Evolutionary conservation across 768 basidiomycete species (phyloP), one percentile per base, ranked within the genome.

Genomic region (Inosperma sp.): DNA sequence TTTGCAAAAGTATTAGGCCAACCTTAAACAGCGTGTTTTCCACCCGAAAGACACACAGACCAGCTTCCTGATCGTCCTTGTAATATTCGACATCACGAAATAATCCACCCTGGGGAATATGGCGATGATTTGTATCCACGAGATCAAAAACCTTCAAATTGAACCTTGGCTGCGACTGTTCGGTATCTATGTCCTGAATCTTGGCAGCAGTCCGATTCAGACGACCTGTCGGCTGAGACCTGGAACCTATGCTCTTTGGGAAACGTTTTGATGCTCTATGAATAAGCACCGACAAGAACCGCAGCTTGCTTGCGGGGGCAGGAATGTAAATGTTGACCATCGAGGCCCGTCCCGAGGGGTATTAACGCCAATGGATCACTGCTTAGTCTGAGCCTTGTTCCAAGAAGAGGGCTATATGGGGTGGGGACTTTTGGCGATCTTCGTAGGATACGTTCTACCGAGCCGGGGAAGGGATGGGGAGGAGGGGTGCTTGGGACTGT

Each of bases 21-120:
- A 85, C 84, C 65, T 79, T 84, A 67, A 86, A 86, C 48, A 86
- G 59, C 6, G 76, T 80, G 57, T 78, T 74, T 59, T 80, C 79
- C 12, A 82, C 79, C 44, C 72, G 72, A 54, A 86, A 73, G n/a
- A 82, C 67, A 58, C 77, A 79, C 56, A 80, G 79, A n/a, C 78
- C 81, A 23, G 75, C 73, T 27, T 68, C 65, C 5, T 56, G 58
- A 14, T 66, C 68, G 22, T 62, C 59, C 43, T 64, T 59, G 55
- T 68, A 72, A 48, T 68, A 72, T 30, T 68, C 63, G 29, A 57
- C 42, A 56, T 74, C 70, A 39, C 54, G 65, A n/a, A 55, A 55
- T 36, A 65, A 52, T 27, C 45, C 48, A 58, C 57, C 45, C 41
- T 54, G 55, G 17, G 61, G 56, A 14, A 45, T 22, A 40, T 55